These are phyloP conservation scores for Fusarium pseudograminearum DNA, from an alignment of 2,329 filamentous ascomycete species.

Conservation along the genomic window DNA sequence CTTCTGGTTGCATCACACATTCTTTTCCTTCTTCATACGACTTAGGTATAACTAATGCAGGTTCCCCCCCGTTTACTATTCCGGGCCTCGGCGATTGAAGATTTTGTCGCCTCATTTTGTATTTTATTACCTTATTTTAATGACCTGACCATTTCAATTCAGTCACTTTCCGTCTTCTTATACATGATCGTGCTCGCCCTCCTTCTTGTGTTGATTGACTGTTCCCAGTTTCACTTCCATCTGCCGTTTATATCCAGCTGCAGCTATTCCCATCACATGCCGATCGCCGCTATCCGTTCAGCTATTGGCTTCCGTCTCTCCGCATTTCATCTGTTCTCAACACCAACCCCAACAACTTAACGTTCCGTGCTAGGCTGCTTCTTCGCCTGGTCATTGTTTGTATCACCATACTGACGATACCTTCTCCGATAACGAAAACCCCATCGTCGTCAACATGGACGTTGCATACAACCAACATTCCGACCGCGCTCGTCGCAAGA, in stretches of 20 bases:
- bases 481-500: conserved; percentile 67
- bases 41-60: conserved; percentile 13
- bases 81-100: conserved; percentile 33
- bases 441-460: conserved; percentile 59
- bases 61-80: conserved; percentile 1
- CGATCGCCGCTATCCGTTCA: conserved; percentile 34
- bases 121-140: conserved; percentile 2
- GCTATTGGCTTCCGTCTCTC: conserved; percentile 30
- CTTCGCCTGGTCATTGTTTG: conserved; percentile 1
- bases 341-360: conserved; percentile 12
- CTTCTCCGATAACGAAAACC: background rate
- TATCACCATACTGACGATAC: background rate
- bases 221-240: conserved; percentile 12
- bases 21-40: conserved; percentile 28
- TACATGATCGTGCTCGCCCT: conserved; percentile 7
- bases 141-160: conserved; percentile 6
- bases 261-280: conserved; percentile 42
- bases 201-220: conserved; percentile 19
- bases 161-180: conserved; percentile 17
- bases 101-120: conserved; percentile 17
- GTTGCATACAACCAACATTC: conserved; percentile 71
- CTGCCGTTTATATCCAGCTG: conserved; percentile 7
- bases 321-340: conserved; percentile 38
- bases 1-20: conserved; percentile 26
- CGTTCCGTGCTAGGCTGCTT: conserved; percentile 15